Percentiles rank a stretch among this genome's conserved stretches.
Conservation (phyloP, 257 asterid species). For the Fraxinus pennsylvanica region DNA sequence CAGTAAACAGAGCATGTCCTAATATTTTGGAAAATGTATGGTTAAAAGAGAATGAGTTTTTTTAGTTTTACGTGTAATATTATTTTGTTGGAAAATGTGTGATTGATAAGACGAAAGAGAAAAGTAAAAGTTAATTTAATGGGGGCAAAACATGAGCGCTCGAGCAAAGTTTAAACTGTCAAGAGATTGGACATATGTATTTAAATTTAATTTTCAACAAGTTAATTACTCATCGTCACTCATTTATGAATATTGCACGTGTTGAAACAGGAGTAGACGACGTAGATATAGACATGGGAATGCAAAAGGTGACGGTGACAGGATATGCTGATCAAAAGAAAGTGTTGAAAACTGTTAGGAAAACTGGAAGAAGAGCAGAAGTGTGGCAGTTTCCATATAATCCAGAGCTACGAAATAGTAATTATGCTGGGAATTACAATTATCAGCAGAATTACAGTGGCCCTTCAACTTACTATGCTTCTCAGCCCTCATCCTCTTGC, state of each 20-base stretch:
- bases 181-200: too few relatives aligned
- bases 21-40: too few relatives aligned
- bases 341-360: conserved; percentile 57
- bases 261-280: conserved; percentile 52
- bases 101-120: too few relatives aligned
- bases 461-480: conserved; percentile 35
- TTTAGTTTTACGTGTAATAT: too few relatives aligned
- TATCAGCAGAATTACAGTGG: conserved; percentile 41
- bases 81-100: too few relatives aligned
- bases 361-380: conserved; percentile 70
- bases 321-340: conserved; percentile 75
- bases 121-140: too few relatives aligned
- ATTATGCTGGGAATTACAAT: conserved; percentile 33
- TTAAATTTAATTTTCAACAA: too few relatives aligned
- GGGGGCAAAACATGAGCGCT: not conserved
- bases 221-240: not conserved
- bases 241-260: not conserved
- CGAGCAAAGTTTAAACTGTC: too few relatives aligned
- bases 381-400: conserved; percentile 64
- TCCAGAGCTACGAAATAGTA: conserved; percentile 50
- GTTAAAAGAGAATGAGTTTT: too few relatives aligned
- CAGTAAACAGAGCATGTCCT: too few relatives aligned
- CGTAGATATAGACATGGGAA: conserved; percentile 72
- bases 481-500: conserved; percentile 49
- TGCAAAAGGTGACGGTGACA: conserved; percentile 73